These are phyloP conservation scores for Dalbergia cochinchinensis DNA, from an alignment of 306 rosid genomes.

Conservation along the genomic window DNA sequence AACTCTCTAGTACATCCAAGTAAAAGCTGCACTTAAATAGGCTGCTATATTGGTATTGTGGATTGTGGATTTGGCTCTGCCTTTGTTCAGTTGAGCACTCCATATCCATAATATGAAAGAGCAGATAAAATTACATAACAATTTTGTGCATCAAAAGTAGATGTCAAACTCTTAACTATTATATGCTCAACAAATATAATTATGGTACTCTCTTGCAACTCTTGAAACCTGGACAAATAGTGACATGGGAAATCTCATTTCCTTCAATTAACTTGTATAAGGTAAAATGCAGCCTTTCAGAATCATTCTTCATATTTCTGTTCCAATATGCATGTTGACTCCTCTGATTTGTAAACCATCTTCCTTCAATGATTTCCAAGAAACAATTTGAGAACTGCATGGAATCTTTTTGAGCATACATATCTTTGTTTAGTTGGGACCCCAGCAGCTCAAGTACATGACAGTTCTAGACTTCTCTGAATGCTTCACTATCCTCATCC, in stretches of 20 bases:
- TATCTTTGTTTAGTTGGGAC: conserved; percentile 40
- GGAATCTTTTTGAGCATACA: neutral
- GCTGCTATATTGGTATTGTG: neutral
- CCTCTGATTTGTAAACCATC: too few relatives aligned
- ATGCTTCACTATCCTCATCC: conserved; percentile 56
- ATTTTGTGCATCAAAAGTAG: too few relatives aligned
- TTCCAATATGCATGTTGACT: too few relatives aligned
- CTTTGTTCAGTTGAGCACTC: neutral
- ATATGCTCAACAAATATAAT: neutral
- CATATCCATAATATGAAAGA: neutral
- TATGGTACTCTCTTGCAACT: neutral
- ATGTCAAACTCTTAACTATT: too few relatives aligned
- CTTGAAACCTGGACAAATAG: neutral
- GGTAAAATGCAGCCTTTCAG: neutral
- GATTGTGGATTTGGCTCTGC: neutral
- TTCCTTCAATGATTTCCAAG: neutral
- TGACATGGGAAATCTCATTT: neutral
- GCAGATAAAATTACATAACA: neutral
- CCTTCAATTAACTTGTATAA: neutral
- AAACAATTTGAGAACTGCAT: neutral
- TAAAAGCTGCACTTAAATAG: neutral
- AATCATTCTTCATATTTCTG: neutral
- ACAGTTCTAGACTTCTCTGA: conserved; percentile 74
- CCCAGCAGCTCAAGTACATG: conserved; percentile 75
- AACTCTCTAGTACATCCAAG: too few relatives aligned